Evolutionary conservation across 2,329 filamentous ascomycete species (phyloP).

Genomic region (Xylariaceae sp.): DNA sequence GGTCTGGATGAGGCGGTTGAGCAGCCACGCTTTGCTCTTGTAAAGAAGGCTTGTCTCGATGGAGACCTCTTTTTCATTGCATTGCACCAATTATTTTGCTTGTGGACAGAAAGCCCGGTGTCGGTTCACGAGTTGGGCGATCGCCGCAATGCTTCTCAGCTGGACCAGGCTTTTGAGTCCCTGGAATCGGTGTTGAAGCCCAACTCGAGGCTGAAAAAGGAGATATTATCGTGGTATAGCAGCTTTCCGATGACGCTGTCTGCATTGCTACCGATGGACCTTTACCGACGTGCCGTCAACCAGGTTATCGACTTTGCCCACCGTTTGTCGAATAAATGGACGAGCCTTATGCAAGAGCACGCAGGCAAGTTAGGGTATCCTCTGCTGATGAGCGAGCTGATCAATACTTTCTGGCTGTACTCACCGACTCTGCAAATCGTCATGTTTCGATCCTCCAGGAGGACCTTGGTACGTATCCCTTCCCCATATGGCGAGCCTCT

Average conservation of each 20-base stretch:
- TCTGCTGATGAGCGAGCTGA: conserved; percentile 53
- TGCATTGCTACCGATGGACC: conserved; percentile 8
- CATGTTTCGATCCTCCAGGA: conserved; percentile 47
- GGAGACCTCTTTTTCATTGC: conserved; percentile 60
- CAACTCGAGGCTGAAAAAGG: conserved; percentile 32
- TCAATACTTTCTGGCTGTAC: conserved; percentile 40
- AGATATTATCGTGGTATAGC: conserved; percentile 33
- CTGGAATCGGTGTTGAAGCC: conserved; percentile 36
- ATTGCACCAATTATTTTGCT: conserved; percentile 61
- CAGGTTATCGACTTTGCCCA: conserved; percentile 42
- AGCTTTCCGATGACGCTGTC: conserved; percentile 33
- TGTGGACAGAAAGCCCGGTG: conserved; percentile 41
- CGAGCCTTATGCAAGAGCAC: conserved; percentile 34
- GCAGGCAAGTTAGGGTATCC: conserved; percentile 40
- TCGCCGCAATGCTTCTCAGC: conserved; percentile 23
- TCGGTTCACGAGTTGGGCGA: conserved; percentile 36
- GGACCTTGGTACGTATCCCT: conserved; percentile 35
- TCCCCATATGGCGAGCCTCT: not conserved
- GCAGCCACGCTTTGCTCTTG: conserved; percentile 45
- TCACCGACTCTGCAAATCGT: conserved; percentile 50
- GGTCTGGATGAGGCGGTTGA: conserved; percentile 35
- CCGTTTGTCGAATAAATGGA: conserved; percentile 40
- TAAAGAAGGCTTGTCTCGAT: conserved; percentile 50
- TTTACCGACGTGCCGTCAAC: conserved; percentile 21
- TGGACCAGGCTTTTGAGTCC: conserved; percentile 34